Evolutionary conservation across 345 rosid genomes (phyloP).

Genomic region (Populus tremula): DNA sequence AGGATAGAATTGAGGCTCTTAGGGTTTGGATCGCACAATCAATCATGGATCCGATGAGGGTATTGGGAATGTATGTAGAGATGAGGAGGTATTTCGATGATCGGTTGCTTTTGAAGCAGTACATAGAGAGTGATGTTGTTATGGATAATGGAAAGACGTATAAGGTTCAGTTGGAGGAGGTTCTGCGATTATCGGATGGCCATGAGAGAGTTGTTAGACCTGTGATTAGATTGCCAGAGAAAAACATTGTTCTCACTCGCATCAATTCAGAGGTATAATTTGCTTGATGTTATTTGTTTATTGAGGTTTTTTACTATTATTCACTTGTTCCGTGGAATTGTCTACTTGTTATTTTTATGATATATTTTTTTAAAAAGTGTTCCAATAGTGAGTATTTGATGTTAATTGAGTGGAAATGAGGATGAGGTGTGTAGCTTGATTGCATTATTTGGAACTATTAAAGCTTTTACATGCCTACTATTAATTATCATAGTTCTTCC

Average conservation of each 20-base stretch:
- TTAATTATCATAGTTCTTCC: background rate
- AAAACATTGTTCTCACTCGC: conserved; percentile 78
- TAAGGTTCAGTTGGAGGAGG: conserved; percentile 83
- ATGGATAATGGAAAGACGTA: conserved; percentile 63
- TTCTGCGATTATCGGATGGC: conserved; percentile 51
- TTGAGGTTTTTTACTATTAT: conserved; percentile 12
- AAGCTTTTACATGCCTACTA: background rate
- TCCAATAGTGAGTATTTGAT: background rate
- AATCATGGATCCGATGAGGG: conserved; percentile 50
- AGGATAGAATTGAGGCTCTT: conserved; percentile 78
- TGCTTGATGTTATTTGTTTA: conserved; percentile 1
- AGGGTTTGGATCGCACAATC: conserved; percentile 59
- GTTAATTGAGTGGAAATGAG: background rate
- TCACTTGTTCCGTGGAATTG: background rate
- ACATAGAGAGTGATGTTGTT: conserved; percentile 62
- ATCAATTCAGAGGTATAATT: conserved; percentile 85
- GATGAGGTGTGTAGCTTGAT: background rate
- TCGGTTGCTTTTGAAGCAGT: conserved; percentile 78
- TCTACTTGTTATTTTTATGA: background rate
- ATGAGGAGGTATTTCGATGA: conserved; percentile 73
- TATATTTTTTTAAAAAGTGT: background rate
- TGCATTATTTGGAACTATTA: background rate
- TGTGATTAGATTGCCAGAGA: conserved; percentile 77
- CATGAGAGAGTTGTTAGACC: conserved; percentile 78
- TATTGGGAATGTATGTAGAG: conserved; percentile 71